Conservation (phyloP, 164 flowering plant species). For the Cinnamomum micranthum region DNA sequence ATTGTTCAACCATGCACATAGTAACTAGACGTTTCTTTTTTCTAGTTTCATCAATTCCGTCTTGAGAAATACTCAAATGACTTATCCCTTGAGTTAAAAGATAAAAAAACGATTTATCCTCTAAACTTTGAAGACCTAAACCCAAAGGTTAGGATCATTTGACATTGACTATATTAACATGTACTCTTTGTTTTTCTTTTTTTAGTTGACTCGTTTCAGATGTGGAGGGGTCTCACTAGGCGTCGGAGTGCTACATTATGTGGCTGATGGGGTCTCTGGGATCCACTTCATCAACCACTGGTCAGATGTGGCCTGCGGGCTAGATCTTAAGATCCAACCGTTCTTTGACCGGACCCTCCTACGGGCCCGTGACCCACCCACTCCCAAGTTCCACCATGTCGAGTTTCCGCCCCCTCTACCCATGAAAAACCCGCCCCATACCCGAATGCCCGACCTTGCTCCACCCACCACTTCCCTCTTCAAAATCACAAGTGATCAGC, state of each 20-base stretch:
- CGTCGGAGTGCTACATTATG: slow-evolving; percentile 74
- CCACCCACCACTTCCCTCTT: slow-evolving; percentile 29
- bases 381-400: slow-evolving; percentile 48
- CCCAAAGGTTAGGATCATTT: too few relatives aligned
- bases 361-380: slow-evolving; percentile 60
- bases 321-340: slow-evolving; percentile 40
- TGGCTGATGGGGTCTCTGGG: slow-evolving; percentile 66
- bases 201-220: slow-evolving; percentile 24
- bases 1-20: too few relatives aligned
- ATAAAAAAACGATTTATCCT: too few relatives aligned
- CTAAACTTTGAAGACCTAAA: too few relatives aligned
- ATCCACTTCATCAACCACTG: slow-evolving; percentile 67
- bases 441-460: slow-evolving; percentile 18
- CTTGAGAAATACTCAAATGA: too few relatives aligned
- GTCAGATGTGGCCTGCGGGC: slow-evolving; percentile 61
- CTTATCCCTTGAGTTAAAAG: too few relatives aligned
- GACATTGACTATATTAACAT: too few relatives aligned
- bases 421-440: slow-evolving; percentile 18
- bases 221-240: slow-evolving; percentile 57
- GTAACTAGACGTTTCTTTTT: too few relatives aligned
- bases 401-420: slow-evolving; percentile 55
- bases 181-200: too few relatives aligned
- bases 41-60: too few relatives aligned
- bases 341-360: slow-evolving; percentile 66
- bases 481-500: slow-evolving; percentile 43